Percentiles rank a stretch among this genome's conserved stretches.
phyloP scores from a whole-genome alignment of 106 monocot species.

The Dioscorea dumetorum region DNA sequence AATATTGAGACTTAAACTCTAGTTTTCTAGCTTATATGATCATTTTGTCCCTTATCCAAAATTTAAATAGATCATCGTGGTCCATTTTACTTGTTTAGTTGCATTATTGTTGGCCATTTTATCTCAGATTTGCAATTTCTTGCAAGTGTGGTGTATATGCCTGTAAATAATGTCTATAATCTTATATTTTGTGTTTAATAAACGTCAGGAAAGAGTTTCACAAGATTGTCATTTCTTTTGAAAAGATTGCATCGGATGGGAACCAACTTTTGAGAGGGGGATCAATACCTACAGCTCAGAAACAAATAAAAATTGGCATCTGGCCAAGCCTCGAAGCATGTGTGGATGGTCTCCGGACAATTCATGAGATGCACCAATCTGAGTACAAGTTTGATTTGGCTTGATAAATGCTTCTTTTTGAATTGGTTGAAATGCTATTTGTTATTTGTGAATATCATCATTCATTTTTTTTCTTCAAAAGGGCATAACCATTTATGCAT shows the following conservation, averaged over 20 bases:
- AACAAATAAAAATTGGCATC: slow-evolving; percentile 47
- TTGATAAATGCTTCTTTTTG: not conserved
- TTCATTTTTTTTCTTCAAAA: not conserved
- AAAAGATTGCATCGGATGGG: slow-evolving; percentile 54
- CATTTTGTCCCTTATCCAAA: no score
- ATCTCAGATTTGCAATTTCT: not conserved
- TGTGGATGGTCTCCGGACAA: slow-evolving; percentile 35
- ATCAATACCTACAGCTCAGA: slow-evolving; percentile 32
- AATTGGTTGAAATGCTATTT: not conserved
- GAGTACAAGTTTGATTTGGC: slow-evolving; percentile 31
- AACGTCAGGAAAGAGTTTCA: slow-evolving; percentile 45
- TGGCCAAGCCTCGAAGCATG: slow-evolving; percentile 42
- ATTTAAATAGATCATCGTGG: no score
- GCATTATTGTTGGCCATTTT: not conserved
- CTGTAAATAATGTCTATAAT: no score
- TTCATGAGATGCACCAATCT: slow-evolving; percentile 41
- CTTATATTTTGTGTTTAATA: not conserved
- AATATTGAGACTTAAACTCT: no score
- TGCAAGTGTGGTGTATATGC: no score
- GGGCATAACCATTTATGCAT: not conserved
- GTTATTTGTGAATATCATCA: not conserved
- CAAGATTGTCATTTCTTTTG: slow-evolving; percentile 29
- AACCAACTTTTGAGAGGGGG: slow-evolving; percentile 41
- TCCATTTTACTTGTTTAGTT: no score
- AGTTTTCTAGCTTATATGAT: no score